These are phyloP conservation scores for Aspergillus ustus DNA, from an alignment of 2,329 filamentous ascomycete genomes.

Conservation along the genomic window DNA sequence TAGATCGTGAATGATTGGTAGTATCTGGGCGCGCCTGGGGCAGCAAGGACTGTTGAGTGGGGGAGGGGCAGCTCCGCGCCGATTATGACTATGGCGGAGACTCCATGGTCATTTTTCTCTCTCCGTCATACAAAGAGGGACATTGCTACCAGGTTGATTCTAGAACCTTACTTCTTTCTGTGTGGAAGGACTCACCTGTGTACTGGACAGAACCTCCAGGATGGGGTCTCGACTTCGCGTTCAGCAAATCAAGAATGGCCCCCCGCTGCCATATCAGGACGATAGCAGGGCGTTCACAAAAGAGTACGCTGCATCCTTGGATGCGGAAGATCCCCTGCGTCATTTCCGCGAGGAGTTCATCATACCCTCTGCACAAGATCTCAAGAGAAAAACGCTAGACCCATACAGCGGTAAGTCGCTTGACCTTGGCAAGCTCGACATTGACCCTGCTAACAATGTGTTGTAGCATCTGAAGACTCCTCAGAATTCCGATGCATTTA, in stretches of 20 bases:
- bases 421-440: background rate
- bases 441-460: background rate
- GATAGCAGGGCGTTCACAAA: slow-evolving; percentile 40
- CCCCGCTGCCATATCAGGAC: slow-evolving; percentile 36
- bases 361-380: slow-evolving; percentile 73
- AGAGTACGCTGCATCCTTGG: slow-evolving; percentile 55
- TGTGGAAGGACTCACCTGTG: background rate
- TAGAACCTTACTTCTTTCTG: background rate
- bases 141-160: background rate
- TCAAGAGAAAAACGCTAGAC: slow-evolving; percentile 66
- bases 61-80: background rate
- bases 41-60: background rate
- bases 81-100: background rate
- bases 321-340: slow-evolving; percentile 64
- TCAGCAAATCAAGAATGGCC: slow-evolving; percentile 32
- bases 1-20: background rate
- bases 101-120: background rate
- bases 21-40: background rate
- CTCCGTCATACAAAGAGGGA: background rate
- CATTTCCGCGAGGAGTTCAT: slow-evolving; percentile 72
- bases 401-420: slow-evolving; percentile 29
- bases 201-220: background rate
- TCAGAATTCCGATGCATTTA: slow-evolving; percentile 67
- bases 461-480: slow-evolving; percentile 32
- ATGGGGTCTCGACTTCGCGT: slow-evolving; percentile 38